phyloP scores from a whole-genome alignment of 1,284 basidiomycete genomes.

The Leccinum griseonigrum region DNA sequence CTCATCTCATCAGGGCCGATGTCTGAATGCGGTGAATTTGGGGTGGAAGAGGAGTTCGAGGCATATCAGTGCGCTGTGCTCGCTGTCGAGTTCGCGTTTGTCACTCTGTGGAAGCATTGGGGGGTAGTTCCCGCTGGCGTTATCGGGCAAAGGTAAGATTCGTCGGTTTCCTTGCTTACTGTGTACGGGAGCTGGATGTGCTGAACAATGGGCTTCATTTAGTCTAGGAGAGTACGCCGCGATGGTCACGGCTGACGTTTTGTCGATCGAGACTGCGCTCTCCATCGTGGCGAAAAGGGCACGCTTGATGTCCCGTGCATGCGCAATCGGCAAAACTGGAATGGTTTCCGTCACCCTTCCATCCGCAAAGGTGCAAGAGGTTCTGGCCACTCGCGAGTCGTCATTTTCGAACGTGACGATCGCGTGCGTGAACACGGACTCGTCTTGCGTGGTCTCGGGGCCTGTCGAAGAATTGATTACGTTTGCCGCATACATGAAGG shows the following conservation, averaged over 20 bases:
- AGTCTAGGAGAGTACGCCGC: constrained; percentile 74
- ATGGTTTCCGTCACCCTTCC: constrained; percentile 58
- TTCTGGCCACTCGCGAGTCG: constrained; percentile 33
- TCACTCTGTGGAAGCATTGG: constrained; percentile 63
- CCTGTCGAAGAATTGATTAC: constrained; percentile 40
- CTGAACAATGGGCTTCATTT: not conserved
- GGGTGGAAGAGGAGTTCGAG: constrained; percentile 36
- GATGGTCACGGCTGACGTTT: constrained; percentile 53
- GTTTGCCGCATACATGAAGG: constrained; percentile 43
- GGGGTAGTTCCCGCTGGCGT: constrained; percentile 56
- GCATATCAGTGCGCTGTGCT: constrained; percentile 56
- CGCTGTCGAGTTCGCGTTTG: constrained; percentile 58
- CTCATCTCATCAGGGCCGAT: constrained; percentile 37
- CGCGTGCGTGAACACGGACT: constrained; percentile 61
- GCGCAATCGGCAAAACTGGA: constrained; percentile 43
- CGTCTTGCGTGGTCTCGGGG: constrained; percentile 58
- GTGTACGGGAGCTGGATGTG: not conserved
- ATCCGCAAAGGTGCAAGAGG: constrained; percentile 32
- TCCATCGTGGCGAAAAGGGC: constrained; percentile 57
- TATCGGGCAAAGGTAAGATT: constrained; percentile 62
- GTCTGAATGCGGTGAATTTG: constrained; percentile 12
- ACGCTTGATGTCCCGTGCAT: constrained; percentile 50
- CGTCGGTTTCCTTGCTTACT: not conserved
- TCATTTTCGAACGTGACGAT: constrained; percentile 43
- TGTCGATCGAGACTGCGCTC: constrained; percentile 55